Evolutionary conservation across 495 filamentous ascomycete species (phyloP), one percentile per base, ranked within the genome.

Genomic region (Xylaria flabelliformis): DNA sequence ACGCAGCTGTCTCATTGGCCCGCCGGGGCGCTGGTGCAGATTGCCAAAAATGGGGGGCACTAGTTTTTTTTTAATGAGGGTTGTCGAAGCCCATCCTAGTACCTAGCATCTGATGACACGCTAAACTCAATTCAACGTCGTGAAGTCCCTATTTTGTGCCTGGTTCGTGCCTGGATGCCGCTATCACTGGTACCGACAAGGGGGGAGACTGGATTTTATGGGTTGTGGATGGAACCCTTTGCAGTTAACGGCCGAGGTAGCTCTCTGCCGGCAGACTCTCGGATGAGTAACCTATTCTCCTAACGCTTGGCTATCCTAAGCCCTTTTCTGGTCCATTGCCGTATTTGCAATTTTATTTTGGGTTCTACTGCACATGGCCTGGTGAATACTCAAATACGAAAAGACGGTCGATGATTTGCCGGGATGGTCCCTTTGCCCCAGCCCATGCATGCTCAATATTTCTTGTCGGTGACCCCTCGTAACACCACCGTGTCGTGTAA

Each of bases 1-100:
- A 76, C 73, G 76, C 74, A 73, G 75, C 76, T 69, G 75, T 79
- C n/a, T 56, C 59, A 71, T 71, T 71, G 69, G 69, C n/a, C 59
- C 19, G 29, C 36, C 17, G 68, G 51, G 64, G 29, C 68, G 70
- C 70, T 74, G 73, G 74, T 77, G 77, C 72, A 79, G 77, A 79
- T 79, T 79, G 72, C 74, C 70, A 77, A 58, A 77, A 79, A 75
- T 70, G 76, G 76, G 74, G 76, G 56, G 68, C 56, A 58, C 56
- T 70, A 64, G 48, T 29, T 77, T 75, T 41, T 77, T 75, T 67
- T 75, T 67, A 74, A 75, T 74, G 72, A 78, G 72, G 70, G 34
- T 21, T 26, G 58, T 32, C 53, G 15, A 26, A 56, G 39, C 36
- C 36, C 59, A 21, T 63, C 59, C 46, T 50, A 29, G 46, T 61